Evolutionary conservation across 2,329 filamentous ascomycete species (phyloP).

Genomic region (Plenodomus biglobosus): DNA sequence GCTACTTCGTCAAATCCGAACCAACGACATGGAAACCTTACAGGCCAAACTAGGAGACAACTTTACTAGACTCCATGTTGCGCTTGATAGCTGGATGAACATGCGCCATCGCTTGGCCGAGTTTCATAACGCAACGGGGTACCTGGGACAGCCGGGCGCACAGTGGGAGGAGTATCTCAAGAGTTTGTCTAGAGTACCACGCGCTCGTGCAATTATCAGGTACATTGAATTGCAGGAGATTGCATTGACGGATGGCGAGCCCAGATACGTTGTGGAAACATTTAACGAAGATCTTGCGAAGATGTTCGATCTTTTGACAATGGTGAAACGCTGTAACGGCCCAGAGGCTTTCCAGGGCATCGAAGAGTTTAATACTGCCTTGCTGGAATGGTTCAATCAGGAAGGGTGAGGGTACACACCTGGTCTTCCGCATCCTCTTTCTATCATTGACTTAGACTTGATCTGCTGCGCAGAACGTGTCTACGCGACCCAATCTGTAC

Average conservation of each 20-base stretch:
- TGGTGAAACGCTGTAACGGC: conserved; percentile 10
- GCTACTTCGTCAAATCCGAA: conserved; percentile 9
- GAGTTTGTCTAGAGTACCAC: conserved; percentile 1
- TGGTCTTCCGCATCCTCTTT: no score
- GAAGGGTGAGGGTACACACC: no score
- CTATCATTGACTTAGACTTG: no score
- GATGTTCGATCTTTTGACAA: conserved; percentile 16
- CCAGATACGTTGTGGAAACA: not conserved
- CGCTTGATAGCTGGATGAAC: conserved; percentile 8
- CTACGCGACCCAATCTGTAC: no score
- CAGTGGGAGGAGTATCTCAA: conserved; percentile 11
- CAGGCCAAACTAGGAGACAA: conserved; percentile 1
- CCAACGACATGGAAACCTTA: conserved; percentile 1
- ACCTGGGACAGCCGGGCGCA: conserved; percentile 7
- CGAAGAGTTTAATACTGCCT: conserved; percentile 7
- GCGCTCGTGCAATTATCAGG: conserved; percentile 9
- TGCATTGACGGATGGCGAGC: not conserved
- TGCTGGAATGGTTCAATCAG: conserved; percentile 12
- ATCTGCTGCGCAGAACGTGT: no score
- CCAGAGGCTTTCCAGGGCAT: conserved; percentile 10
- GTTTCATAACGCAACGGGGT: conserved; percentile 7
- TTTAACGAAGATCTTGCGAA: conserved; percentile 12
- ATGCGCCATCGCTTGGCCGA: conserved; percentile 10
- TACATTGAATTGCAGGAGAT: conserved; percentile 7
- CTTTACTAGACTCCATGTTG: not conserved